Conservation (phyloP, 2,329 filamentous ascomycete species). For the Aspergillus sp. region DNA sequence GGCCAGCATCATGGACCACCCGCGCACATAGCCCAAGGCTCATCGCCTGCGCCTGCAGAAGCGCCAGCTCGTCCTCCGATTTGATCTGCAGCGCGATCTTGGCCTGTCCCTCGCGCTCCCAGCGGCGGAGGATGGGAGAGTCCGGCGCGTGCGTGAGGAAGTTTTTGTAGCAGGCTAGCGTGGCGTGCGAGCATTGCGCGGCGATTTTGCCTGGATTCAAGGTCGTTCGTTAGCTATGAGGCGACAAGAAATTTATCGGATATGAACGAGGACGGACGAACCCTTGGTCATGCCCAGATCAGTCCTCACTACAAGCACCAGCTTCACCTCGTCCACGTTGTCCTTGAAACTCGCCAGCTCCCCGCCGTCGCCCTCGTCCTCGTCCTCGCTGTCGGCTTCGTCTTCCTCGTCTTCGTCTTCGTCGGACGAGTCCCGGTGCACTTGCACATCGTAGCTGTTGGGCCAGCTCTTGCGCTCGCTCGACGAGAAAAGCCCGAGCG, state of each 20-base stretch:
- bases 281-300: slow-evolving; percentile 98
- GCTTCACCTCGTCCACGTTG: slow-evolving; percentile 76
- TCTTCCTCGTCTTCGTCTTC: slow-evolving; percentile 22
- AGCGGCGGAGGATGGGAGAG: slow-evolving; percentile 60
- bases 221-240: background rate
- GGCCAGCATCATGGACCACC: slow-evolving; percentile 87
- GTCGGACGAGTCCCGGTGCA: slow-evolving; percentile 35
- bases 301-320: slow-evolving; percentile 83
- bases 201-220: slow-evolving; percentile 76
- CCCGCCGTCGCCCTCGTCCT: slow-evolving; percentile 49
- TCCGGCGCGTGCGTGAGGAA: slow-evolving; percentile 50
- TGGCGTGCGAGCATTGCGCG: slow-evolving; percentile 91
- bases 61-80: slow-evolving; percentile 66
- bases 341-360: slow-evolving; percentile 41
- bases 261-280: too few species aligned
- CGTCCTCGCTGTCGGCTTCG: slow-evolving; percentile 17
- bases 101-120: slow-evolving; percentile 79
- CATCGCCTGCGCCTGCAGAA: slow-evolving; percentile 70
- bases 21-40: slow-evolving; percentile 79
- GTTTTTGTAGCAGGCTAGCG: slow-evolving; percentile 90
- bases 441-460: slow-evolving; percentile 46
- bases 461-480: slow-evolving; percentile 37
- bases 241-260: slow-evolving; percentile 1
- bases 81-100: slow-evolving; percentile 90
- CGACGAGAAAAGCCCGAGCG: slow-evolving; percentile 62